phyloP scores from a whole-genome alignment of 257 asterid genomes.

The Przewalskia tangutica region DNA sequence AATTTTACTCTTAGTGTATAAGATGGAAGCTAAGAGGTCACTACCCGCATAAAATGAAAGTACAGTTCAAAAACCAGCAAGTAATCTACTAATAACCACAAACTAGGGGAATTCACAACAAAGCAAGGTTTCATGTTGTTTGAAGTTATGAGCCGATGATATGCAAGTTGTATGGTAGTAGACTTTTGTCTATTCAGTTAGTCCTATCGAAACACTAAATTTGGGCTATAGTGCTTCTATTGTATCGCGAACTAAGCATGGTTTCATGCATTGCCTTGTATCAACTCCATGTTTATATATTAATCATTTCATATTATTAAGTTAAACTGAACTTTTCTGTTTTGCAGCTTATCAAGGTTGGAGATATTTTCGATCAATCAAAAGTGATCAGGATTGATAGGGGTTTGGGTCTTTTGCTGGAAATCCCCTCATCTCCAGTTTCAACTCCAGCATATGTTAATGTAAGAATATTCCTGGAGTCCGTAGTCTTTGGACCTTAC shows the following conservation, averaged over 20 bases:
- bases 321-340: slow-evolving; percentile 5
- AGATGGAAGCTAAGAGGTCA: background rate
- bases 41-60: background rate
- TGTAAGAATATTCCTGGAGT: slow-evolving; percentile 35
- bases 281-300: background rate
- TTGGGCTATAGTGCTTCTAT: background rate
- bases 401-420: slow-evolving; percentile 72
- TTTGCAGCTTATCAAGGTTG: slow-evolving; percentile 71
- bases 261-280: background rate
- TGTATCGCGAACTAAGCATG: background rate
- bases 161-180: background rate
- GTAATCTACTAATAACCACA: background rate
- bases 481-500: background rate
- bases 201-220: background rate
- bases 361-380: slow-evolving; percentile 76
- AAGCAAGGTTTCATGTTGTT: background rate
- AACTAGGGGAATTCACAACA: background rate
- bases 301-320: background rate
- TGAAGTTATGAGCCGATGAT: background rate
- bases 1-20: background rate
- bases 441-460: slow-evolving; percentile 86
- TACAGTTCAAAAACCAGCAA: background rate
- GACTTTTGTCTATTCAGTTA: background rate
- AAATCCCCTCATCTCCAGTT: slow-evolving; percentile 61
- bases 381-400: slow-evolving; percentile 80